Percentiles rank a stretch among this genome's conserved stretches.
Conservation (phyloP, 176 grass and related monocot genomes). For the Cocos nucifera region DNA sequence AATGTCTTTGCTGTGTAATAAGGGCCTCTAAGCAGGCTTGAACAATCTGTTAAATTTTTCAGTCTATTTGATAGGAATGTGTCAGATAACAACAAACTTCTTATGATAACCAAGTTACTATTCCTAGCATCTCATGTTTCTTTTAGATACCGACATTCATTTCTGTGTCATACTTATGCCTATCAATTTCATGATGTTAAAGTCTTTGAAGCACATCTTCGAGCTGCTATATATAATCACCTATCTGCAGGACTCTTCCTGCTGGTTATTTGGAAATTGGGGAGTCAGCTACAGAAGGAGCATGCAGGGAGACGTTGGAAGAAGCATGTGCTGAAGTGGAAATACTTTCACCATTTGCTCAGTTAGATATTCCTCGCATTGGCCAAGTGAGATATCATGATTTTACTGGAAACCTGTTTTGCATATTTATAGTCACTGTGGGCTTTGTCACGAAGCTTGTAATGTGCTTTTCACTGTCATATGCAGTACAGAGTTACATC, state of each 20-base stretch:
- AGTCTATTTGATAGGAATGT: no score
- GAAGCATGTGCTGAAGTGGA: slow-evolving; percentile 99
- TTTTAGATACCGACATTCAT: no score
- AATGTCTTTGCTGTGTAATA: no score
- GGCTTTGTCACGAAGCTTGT: slow-evolving; percentile 11
- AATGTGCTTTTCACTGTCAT: slow-evolving; percentile 41
- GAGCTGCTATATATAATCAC: no score
- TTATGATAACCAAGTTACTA: no score
- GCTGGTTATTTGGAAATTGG: slow-evolving; percentile 97
- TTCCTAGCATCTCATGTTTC: no score
- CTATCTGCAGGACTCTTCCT: slow-evolving; percentile 70
- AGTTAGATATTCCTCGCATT: slow-evolving; percentile 93
- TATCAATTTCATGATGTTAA: no score
- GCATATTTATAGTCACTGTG: neutral
- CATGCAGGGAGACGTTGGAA: slow-evolving; percentile 88
- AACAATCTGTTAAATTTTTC: no score
- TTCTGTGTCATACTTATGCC: no score
- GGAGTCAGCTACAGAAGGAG: slow-evolving; percentile 80
- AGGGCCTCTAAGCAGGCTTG: no score
- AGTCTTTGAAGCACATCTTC: neutral
- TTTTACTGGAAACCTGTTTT: neutral
- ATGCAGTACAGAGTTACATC: slow-evolving; percentile 99
- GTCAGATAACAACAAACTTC: no score
- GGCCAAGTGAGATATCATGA: slow-evolving; percentile 73
- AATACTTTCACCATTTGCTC: slow-evolving; percentile 92